Conservation (phyloP, 257 asterid genomes). For the Linderniella brevidens region DNA sequence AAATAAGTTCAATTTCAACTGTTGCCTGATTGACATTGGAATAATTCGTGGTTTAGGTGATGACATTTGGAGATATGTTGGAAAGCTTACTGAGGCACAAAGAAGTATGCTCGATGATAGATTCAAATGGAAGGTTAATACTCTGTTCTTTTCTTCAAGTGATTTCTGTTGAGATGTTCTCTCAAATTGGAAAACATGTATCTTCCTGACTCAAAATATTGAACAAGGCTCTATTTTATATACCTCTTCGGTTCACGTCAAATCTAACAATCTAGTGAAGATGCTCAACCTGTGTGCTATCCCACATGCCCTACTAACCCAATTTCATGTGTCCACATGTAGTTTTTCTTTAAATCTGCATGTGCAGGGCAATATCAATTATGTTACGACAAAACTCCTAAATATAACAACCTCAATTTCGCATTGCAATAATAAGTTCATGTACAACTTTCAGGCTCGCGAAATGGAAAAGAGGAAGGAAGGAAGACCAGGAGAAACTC, state of each 20-base stretch:
- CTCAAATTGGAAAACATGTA: not conserved
- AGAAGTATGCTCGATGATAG: constrained; percentile 98
- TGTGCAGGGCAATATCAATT: too few species aligned
- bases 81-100: constrained; percentile 90
- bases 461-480: constrained; percentile 97
- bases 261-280: too few species aligned
- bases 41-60: constrained; percentile 45
- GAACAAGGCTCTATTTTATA: too few species aligned
- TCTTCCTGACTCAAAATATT: not conserved
- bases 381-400: too few species aligned
- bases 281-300: too few species aligned
- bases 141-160: not conserved
- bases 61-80: constrained; percentile 96
- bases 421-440: not conserved
- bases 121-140: constrained; percentile 95
- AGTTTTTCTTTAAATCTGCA: too few species aligned
- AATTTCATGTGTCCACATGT: too few species aligned
- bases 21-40: not conserved
- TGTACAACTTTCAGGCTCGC: constrained; percentile 48
- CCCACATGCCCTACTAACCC: too few species aligned
- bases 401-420: not conserved
- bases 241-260: too few species aligned
- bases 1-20: not conserved
- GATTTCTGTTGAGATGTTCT: not conserved
- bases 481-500: constrained; percentile 93